These are phyloP conservation scores for Eutypa lata DNA, from an alignment of 2,329 filamentous ascomycete species.

Conservation along the genomic window DNA sequence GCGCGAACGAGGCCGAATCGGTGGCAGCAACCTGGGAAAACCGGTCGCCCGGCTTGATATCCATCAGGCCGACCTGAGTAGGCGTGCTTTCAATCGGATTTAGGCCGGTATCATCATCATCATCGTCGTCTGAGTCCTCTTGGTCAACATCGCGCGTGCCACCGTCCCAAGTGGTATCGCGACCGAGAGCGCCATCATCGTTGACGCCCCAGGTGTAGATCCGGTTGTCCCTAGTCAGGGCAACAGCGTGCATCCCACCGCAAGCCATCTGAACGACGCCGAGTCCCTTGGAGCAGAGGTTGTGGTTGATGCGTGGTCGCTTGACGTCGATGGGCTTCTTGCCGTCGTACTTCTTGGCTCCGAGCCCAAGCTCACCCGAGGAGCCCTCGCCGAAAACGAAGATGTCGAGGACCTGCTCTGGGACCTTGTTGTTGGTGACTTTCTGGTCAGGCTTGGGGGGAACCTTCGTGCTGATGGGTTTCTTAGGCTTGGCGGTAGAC, in stretches of 20 bases:
- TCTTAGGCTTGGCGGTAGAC: background rate
- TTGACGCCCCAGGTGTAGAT: constrained; percentile 81
- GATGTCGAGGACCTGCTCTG: constrained; percentile 21
- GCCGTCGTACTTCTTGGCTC: constrained; percentile 51
- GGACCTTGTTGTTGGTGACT: constrained; percentile 26
- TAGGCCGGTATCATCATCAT: constrained; percentile 60
- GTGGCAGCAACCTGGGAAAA: constrained; percentile 60
- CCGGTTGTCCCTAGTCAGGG: constrained; percentile 66
- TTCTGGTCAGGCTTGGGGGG: constrained; percentile 8
- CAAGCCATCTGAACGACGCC: constrained; percentile 63
- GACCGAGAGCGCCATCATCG: constrained; percentile 69
- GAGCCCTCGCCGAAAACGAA: constrained; percentile 60
- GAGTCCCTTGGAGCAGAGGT: constrained; percentile 50
- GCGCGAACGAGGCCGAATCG: constrained; percentile 61
- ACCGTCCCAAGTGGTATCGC: constrained; percentile 64
- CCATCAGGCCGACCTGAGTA: constrained; percentile 52
- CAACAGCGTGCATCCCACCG: constrained; percentile 69
- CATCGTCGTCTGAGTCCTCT: constrained; percentile 42
- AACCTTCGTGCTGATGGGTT: background rate
- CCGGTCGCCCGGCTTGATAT: constrained; percentile 59
- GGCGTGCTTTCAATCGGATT: constrained; percentile 74
- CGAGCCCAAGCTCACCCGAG: constrained; percentile 65
- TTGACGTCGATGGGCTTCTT: constrained; percentile 60
- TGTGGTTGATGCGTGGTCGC: constrained; percentile 63
- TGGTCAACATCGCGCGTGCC: constrained; percentile 57